Evolutionary conservation across 208 protist genomes (phyloP).

Genomic region (Sergeia podlipaevii): DNA sequence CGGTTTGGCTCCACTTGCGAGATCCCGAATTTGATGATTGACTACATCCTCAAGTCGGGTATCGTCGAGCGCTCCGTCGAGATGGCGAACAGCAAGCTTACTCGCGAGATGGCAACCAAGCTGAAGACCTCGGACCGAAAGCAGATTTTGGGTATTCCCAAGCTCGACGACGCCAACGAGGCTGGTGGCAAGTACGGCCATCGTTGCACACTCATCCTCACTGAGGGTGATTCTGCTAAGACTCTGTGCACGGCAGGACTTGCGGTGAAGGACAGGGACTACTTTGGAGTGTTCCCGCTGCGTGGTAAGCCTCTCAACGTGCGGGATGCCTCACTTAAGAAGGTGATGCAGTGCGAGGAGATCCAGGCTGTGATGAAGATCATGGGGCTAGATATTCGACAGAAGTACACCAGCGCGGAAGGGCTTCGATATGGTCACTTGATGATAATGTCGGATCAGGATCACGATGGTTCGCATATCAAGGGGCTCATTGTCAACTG

Average conservation of each 20-base stretch:
- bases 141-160: conserved; percentile 96
- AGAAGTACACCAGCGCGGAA: conserved; percentile 87
- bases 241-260: conserved; percentile 97
- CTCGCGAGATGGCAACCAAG: conserved; percentile 83
- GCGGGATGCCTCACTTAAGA: conserved; percentile 94
- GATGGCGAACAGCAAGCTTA: conserved; percentile 96
- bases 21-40: conserved; percentile 93
- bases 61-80: conserved; percentile 94
- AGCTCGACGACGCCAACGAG: conserved; percentile 99
- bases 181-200: conserved; percentile 94
- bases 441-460: conserved; percentile 99
- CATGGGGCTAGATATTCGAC: conserved; percentile 93
- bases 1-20: conserved; percentile 98
- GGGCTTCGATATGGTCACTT: conserved; percentile 98
- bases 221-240: conserved; percentile 99
- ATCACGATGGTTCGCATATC: conserved; percentile 99
- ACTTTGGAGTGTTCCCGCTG: conserved; percentile 99
- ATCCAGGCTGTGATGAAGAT: conserved; percentile 95
- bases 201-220: conserved; percentile 99
- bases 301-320: conserved; percentile 99
- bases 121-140: conserved; percentile 63
- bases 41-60: conserved; percentile 93
- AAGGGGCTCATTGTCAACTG: conserved; percentile 99
- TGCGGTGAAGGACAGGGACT: conserved; percentile 97
- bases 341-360: conserved; percentile 96